These are phyloP conservation scores for Russula dissimulans DNA, from an alignment of 768 basidiomycete genomes.

Conservation along the genomic window DNA sequence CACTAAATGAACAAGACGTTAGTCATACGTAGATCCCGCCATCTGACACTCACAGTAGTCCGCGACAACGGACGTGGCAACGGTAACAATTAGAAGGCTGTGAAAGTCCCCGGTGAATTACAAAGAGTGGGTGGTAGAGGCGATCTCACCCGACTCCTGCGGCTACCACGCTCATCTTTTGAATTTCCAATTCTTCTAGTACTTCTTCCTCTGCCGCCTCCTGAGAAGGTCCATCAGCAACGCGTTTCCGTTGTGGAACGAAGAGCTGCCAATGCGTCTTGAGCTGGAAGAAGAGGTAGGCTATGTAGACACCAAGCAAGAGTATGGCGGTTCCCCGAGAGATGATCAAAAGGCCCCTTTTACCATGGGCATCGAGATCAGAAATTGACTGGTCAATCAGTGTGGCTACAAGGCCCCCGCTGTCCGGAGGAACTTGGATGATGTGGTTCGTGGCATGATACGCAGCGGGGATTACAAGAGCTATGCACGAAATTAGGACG, in stretches of 20 bases:
- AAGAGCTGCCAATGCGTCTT: slow-evolving; percentile 64
- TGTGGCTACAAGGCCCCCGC: background rate
- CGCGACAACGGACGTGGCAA: slow-evolving; percentile 82
- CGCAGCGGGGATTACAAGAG: slow-evolving; percentile 86
- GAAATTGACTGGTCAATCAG: slow-evolving; percentile 18
- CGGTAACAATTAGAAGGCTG: slow-evolving; percentile 64
- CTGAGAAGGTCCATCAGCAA: background rate
- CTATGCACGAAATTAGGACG: slow-evolving; percentile 25
- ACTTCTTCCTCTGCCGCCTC: slow-evolving; percentile 35
- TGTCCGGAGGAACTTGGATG: background rate
- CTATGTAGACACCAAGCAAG: slow-evolving; percentile 62
- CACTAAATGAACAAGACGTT: slow-evolving; percentile 34
- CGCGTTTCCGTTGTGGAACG: slow-evolving; percentile 19
- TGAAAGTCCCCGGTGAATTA: background rate
- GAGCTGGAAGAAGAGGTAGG: slow-evolving; percentile 30
- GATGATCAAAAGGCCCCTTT: slow-evolving; percentile 56
- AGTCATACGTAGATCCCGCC: background rate
- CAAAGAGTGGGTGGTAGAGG: background rate
- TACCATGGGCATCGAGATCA: slow-evolving; percentile 21
- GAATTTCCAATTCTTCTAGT: slow-evolving; percentile 25
- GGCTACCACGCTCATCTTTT: slow-evolving; percentile 62
- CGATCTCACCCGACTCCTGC: slow-evolving; percentile 43
- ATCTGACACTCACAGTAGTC: slow-evolving; percentile 58
- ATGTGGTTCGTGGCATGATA: slow-evolving; percentile 44
- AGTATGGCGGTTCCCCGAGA: slow-evolving; percentile 75